A percentile compares a stretch with the other conserved stretches of the same genome.
These are phyloP conservation scores for Beauveria asiatica DNA, from an alignment of 2,329 filamentous ascomycete species.

Conservation along the genomic window DNA sequence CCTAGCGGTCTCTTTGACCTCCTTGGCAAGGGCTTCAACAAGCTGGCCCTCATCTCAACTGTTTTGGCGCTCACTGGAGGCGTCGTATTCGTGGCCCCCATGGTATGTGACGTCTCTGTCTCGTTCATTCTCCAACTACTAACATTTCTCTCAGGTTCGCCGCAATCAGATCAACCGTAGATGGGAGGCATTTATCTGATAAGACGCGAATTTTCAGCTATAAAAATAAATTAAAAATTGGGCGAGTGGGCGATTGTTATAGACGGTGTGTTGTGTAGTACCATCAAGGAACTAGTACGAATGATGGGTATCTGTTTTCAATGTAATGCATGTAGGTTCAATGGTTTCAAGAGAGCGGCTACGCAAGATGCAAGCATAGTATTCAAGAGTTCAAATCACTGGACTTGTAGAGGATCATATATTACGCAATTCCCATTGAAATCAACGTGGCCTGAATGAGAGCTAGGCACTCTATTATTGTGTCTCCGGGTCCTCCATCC, in stretches of 20 bases:
- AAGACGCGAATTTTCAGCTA: neutral
- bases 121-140: constrained; percentile 17
- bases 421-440: too few relatives aligned
- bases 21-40: constrained; percentile 88
- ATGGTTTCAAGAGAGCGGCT: neutral
- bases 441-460: too few relatives aligned
- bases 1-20: constrained; percentile 90
- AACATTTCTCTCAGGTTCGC: constrained; percentile 36
- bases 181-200: constrained; percentile 37
- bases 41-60: constrained; percentile 73
- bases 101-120: constrained; percentile 54
- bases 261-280: neutral
- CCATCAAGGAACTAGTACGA: neutral
- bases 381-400: too few relatives aligned
- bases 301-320: neutral
- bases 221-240: neutral
- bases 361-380: neutral
- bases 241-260: neutral
- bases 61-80: constrained; percentile 71
- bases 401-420: too few relatives aligned
- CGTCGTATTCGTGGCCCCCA: constrained; percentile 69
- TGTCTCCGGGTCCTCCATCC: too few relatives aligned
- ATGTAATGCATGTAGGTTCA: neutral
- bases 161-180: constrained; percentile 60
- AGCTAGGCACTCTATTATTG: too few relatives aligned